These are phyloP conservation scores for Lagenidium giganteum DNA, from an alignment of 352 stramenopile species.

Conservation along the genomic window DNA sequence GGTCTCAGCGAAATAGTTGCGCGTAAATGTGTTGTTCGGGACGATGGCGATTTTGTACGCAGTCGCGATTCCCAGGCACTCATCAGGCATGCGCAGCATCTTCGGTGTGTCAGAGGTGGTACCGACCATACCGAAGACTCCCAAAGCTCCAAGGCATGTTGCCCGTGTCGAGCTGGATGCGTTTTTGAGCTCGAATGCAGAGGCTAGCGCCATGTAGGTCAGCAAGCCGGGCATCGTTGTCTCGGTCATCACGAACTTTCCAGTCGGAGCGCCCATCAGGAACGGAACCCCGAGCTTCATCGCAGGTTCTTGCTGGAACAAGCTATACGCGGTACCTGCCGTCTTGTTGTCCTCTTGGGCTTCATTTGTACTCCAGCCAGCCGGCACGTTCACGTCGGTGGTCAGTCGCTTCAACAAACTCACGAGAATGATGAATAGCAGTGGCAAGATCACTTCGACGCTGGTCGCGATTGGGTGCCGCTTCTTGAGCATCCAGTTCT, in stretches of 20 bases:
- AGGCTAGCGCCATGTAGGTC: constrained; percentile 29
- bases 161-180: constrained; percentile 6
- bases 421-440: constrained; percentile 68
- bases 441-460: constrained; percentile 50
- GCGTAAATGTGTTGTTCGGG: constrained; percentile 51
- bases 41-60: constrained; percentile 51
- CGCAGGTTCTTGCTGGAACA: constrained; percentile 11
- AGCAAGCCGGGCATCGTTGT: constrained; percentile 49
- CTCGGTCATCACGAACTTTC: constrained; percentile 38
- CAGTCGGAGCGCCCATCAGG: neutral
- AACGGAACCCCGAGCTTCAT: constrained; percentile 2
- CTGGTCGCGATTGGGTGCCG: constrained; percentile 45
- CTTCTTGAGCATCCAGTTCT: constrained; percentile 75
- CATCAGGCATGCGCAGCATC: constrained; percentile 22
- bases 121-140: constrained; percentile 28
- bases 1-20: constrained; percentile 57
- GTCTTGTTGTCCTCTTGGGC: constrained; percentile 2
- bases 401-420: constrained; percentile 43
- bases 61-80: constrained; percentile 24
- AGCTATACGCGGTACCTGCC: constrained; percentile 21
- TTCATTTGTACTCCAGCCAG: constrained; percentile 44
- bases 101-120: constrained; percentile 25
- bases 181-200: constrained; percentile 24
- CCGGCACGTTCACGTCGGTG: constrained; percentile 42
- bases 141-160: constrained; percentile 19